A percentile compares a stretch with the other conserved stretches of the same genome.
Conservation (phyloP, 1,284 basidiomycete genomes). For the Boletus sp. region DNA sequence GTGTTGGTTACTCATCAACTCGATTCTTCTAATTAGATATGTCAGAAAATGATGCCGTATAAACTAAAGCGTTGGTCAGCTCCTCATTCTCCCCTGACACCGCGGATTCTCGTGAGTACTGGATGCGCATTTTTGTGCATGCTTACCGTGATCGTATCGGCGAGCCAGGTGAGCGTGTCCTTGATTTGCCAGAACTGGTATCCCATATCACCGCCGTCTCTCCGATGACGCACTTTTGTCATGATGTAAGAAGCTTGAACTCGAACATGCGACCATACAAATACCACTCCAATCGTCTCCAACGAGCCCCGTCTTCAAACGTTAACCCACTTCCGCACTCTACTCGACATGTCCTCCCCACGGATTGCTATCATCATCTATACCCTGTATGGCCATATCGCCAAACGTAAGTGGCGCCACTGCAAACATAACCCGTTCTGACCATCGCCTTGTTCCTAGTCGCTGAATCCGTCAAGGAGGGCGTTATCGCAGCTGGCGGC, state of each 20-base stretch:
- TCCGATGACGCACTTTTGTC: not conserved
- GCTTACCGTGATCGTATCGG: not conserved
- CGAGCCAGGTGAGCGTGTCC: constrained; percentile 9
- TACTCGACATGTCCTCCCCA: constrained; percentile 22
- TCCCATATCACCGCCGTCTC: not conserved
- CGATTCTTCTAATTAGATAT: no score
- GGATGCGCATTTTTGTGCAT: constrained; percentile 13
- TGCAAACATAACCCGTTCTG: not conserved
- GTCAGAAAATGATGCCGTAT: no score
- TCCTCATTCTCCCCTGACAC: not conserved
- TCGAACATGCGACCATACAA: constrained; percentile 13
- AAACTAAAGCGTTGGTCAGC: constrained; percentile 4
- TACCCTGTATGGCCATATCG: constrained; percentile 47
- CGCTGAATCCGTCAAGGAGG: constrained; percentile 48
- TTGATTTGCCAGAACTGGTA: constrained; percentile 14
- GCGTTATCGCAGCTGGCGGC: constrained; percentile 46
- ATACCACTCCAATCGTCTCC: constrained; percentile 6
- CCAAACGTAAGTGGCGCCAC: constrained; percentile 28
- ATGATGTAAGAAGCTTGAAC: no score
- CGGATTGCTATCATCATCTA: constrained; percentile 48
- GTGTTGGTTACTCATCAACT: no score
- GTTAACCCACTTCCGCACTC: not conserved
- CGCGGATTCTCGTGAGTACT: constrained; percentile 15
- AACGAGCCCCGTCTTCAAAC: not conserved
- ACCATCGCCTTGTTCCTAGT: constrained; percentile 24